These are phyloP conservation scores for Biscogniauxia marginata DNA, from an alignment of 2,329 filamentous ascomycete genomes.

Conservation along the genomic window DNA sequence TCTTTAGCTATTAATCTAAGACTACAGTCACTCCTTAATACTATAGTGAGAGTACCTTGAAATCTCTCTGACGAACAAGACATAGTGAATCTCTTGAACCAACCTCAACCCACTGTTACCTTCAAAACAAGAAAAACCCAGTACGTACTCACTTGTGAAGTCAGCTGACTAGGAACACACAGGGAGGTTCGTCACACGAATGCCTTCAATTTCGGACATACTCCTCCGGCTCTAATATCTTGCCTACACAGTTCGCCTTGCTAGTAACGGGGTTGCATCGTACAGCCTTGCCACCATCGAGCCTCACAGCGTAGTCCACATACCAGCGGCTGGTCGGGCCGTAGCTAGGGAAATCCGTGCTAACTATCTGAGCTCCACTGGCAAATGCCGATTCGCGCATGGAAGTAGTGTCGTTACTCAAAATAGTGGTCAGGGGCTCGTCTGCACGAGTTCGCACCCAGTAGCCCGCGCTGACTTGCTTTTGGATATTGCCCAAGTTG, in stretches of 20 bases:
- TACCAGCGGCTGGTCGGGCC: slow-evolving; percentile 47
- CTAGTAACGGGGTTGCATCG: slow-evolving; percentile 33
- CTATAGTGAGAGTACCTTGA: too few species aligned
- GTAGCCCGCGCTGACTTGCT: slow-evolving; percentile 45
- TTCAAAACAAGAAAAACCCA: too few species aligned
- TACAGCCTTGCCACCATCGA: slow-evolving; percentile 24
- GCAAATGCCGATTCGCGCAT: slow-evolving; percentile 42
- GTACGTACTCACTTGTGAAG: too few species aligned
- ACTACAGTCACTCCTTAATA: too few species aligned
- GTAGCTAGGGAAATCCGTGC: slow-evolving; percentile 46
- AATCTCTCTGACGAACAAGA: too few species aligned
- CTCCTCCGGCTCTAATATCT: slow-evolving; percentile 5
- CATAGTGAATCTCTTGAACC: too few species aligned
- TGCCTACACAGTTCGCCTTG: slow-evolving; percentile 2
- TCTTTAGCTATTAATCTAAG: too few species aligned
- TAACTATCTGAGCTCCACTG: slow-evolving; percentile 50
- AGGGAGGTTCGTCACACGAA: neutral
- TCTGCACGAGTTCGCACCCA: slow-evolving; percentile 49
- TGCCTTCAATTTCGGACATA: slow-evolving; percentile 5
- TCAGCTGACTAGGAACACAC: too few species aligned
- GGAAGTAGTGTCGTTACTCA: slow-evolving; percentile 37
- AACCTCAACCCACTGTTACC: too few species aligned
- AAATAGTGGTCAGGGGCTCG: slow-evolving; percentile 43
- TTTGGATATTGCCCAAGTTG: slow-evolving; percentile 40
- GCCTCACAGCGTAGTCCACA: slow-evolving; percentile 43